These are phyloP conservation scores for Gymnopilus junonius DNA, from an alignment of 768 basidiomycete species.

Conservation along the genomic window DNA sequence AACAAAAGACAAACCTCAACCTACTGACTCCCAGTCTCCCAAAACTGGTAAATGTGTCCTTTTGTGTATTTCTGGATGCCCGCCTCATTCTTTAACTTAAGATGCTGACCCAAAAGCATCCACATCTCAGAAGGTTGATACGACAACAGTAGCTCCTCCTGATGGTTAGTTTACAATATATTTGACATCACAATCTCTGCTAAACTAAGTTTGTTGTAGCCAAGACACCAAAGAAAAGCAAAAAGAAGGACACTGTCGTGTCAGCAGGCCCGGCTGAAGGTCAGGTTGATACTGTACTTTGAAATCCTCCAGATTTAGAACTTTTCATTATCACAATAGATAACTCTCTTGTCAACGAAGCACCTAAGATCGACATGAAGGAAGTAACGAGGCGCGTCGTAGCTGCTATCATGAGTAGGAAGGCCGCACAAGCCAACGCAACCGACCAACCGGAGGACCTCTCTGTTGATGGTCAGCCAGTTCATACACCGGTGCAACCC, in stretches of 20 bases:
- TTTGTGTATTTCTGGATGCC: background rate
- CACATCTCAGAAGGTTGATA: background rate
- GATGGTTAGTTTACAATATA: background rate
- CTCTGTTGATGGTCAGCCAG: background rate
- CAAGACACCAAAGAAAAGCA: constrained; percentile 7
- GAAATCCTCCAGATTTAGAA: background rate
- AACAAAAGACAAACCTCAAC: background rate
- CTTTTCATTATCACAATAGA: background rate
- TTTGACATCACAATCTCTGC: background rate
- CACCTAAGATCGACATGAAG: background rate
- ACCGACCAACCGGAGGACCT: background rate
- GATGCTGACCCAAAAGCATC: background rate
- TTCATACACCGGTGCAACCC: background rate
- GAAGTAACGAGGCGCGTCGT: constrained; percentile 12
- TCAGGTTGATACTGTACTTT: background rate
- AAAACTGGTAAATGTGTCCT: background rate
- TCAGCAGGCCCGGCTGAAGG: background rate
- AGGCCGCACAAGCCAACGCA: background rate
- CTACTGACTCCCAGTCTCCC: background rate
- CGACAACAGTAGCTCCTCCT: background rate
- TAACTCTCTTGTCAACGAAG: background rate
- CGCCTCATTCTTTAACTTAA: background rate
- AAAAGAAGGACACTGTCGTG: constrained; percentile 1
- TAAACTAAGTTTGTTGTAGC: background rate
- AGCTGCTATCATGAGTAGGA: constrained; percentile 10